These are phyloP conservation scores for Nannizzia gypsea DNA, from an alignment of 2,329 filamentous ascomycete genomes.

Conservation along the genomic window DNA sequence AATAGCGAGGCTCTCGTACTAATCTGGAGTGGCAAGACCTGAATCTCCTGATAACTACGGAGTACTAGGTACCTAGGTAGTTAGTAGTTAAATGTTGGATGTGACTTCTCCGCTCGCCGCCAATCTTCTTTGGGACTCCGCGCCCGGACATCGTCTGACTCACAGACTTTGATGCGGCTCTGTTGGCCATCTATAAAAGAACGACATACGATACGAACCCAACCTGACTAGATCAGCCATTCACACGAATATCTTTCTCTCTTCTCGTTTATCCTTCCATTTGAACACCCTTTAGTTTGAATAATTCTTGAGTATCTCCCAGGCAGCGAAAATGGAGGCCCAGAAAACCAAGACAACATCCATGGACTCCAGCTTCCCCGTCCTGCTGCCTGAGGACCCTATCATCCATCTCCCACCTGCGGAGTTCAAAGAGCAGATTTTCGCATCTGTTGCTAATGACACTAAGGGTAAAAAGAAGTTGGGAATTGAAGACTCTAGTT, in stretches of 20 bases:
- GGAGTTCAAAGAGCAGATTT: conserved; percentile 9
- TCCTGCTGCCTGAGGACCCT: conserved; percentile 12
- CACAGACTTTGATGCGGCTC: no score
- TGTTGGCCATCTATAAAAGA: no score
- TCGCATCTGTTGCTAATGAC: neutral
- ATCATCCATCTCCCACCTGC: conserved; percentile 4
- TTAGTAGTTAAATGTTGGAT: no score
- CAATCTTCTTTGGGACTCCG: no score
- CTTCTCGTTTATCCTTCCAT: neutral
- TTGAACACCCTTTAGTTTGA: neutral
- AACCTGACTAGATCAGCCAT: neutral
- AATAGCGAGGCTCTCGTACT: no score
- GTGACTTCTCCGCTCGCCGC: no score
- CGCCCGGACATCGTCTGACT: no score
- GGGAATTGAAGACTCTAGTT: conserved; percentile 14
- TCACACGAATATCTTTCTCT: neutral
- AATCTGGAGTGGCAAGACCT: no score
- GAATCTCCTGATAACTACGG: no score
- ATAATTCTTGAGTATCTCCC: neutral
- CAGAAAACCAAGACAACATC: conserved; percentile 1
- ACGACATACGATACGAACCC: neutral
- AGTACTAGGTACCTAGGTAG: no score
- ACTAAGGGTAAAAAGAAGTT: neutral
- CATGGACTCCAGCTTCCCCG: conserved; percentile 13
- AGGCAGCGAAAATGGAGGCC: neutral